Evolutionary conservation across 345 rosid species (phyloP), one percentile per base, ranked within the genome.

Genomic region (Capsella bursapastoris): DNA sequence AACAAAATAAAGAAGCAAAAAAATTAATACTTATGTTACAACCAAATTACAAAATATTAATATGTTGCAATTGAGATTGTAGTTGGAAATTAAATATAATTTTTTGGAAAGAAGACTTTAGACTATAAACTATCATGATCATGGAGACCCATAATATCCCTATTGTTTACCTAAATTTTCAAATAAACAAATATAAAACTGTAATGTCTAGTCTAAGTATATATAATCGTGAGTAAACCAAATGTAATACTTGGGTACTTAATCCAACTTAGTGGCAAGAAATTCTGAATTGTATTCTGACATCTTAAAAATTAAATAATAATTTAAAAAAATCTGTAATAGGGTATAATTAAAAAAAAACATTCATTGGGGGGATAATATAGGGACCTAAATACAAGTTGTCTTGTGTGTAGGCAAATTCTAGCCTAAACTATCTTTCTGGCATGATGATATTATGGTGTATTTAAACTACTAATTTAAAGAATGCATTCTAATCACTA

Each of bases 371-470:
- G 50, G 9, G 38, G 40, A 50, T 29, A 60, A 50, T 51, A 71
- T 11, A 35, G 37, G 31, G 57, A 61, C 60, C 59, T 48, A 50
- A 44, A 12, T n/a, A 47, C 59, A 71, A 49, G 43, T 71, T 71
- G 68, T 71, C 38, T 60, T 48, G 67, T 60, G 57, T 59, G 60
- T 9, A 62, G 76, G 43, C 55, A 51, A 43, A 52, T 61, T 29
- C 76, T 63, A 25, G 41, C 76, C 53, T 11, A 51, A 61, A 51
- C 18, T 32, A 72, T 41, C 62, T 62, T 62, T 51, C 14, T 38
- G 52, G 68, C 28, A 25, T 49, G 38, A 51, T 52, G 61, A 62
- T 55, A 41, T 56, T 41, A 28, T 40, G 63, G 47, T 28, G 4
- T 49, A 44, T 37, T 71, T 45, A 22, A 22, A 22, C 25, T 22